Evolutionary conservation across 345 rosid species (phyloP), one percentile per base, ranked within the genome.

Genomic region (Arabis hirsuta): DNA sequence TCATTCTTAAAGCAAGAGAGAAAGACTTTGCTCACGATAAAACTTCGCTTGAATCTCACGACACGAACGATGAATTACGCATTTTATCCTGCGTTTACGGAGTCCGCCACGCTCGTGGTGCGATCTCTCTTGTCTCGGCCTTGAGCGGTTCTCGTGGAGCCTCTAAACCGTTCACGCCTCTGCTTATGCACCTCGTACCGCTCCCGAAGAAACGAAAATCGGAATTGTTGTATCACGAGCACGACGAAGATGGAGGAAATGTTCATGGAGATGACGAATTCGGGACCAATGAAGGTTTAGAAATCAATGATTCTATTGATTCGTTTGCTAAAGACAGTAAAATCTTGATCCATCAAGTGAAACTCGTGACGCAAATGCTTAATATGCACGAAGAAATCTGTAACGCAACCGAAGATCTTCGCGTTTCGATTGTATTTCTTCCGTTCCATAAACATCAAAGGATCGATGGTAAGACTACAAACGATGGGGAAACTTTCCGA

Each of bases 391-490:
- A 86, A 75, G 98, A 94, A 61, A 84, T 94, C 1, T 91, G 97
- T 69, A 79, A 83, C 34, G 71, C 65, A 1, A 89, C 87, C 0
- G 97, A 87, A 73, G 93, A 94, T 66, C 81, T 88, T 4, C 83
- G 95, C 1, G 85, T 80, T 8, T 82, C 94, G 9, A 85, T 94
- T 24, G 76, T 89, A 4, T 75, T 94, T 44, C 76, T 94, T 4
- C 91, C 96, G 12, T 91, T 94, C 67, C 98, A 94, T 82, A 94
- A 91, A 83, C 96, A 91, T 69, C 98, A 91, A 48, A 71, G 97
- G 31, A 87, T 94, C 32, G 96, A 91, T 52, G 90, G 87, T 45
- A 85, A 80, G 46, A 73, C 92, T 77, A 90, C 93, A 75, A 81
- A 74, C 12, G 85, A 90, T 38, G 86, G 84, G 63, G 90, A 85